These are phyloP conservation scores for Ganoderma resinaceum DNA, from an alignment of 1,284 basidiomycete species.

Conservation along the genomic window DNA sequence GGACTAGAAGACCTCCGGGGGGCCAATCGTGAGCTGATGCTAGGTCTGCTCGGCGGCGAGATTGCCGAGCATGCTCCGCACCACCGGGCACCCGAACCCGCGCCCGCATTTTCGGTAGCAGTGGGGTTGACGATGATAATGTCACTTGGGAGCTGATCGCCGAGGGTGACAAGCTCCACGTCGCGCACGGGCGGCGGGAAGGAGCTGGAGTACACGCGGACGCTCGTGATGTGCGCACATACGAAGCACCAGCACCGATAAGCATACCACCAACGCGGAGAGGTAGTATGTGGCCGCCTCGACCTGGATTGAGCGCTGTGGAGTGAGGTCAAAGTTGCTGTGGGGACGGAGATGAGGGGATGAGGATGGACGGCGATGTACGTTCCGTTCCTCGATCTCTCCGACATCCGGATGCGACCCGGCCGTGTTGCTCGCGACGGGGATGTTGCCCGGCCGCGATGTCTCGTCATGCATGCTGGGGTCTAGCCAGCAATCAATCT, in stretches of 20 bases:
- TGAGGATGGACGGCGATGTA: conserved; percentile 15
- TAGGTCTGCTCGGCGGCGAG: no score
- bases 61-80: no score
- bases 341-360: not conserved
- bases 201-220: conserved; percentile 52
- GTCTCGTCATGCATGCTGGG: conserved; percentile 77
- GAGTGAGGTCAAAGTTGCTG: not conserved
- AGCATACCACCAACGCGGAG: no score
- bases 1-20: no score
- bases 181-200: no score
- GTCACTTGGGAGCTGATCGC: no score
- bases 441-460: conserved; percentile 82
- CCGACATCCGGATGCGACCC: conserved; percentile 84
- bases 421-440: conserved; percentile 95
- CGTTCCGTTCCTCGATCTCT: conserved; percentile 80
- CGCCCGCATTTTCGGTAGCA: no score
- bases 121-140: no score
- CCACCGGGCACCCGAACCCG: no score
- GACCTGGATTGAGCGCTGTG: conserved; percentile 56
- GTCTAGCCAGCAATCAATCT: not conserved
- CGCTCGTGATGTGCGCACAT: conserved; percentile 72
- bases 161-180: no score
- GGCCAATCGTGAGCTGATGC: no score
- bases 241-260: conserved; percentile 79
- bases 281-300: conserved; percentile 86